Base-by-base conservation (phyloP, 139 green algal species). In the Microglena sp. region DNA sequence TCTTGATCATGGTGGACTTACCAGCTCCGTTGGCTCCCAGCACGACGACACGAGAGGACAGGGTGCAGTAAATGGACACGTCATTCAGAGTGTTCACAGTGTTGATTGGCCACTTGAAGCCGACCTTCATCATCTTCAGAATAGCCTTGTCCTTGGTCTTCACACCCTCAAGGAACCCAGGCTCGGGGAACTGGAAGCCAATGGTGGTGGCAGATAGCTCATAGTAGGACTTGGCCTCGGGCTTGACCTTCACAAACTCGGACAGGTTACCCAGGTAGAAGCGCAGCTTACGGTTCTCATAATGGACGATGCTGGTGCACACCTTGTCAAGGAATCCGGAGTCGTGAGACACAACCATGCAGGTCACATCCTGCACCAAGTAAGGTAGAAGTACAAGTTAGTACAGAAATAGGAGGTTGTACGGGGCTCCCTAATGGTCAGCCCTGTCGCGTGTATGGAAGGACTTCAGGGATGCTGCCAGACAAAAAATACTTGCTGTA, bases 131-230 rank as follows among this genome's bases (percentile, higher is more conserved):
- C 84, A 94, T 89, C 87, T 96, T 96, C 33, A 96, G 76, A 64
- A 96, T 94, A 71, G 87, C 87, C 69, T 90, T 88, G 81, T 95
- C 86, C 85, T 95, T 96, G 79, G 82, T 90, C 84, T 94, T 96
- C 40, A 96, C 83, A 62, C 91, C 90, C 81, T 95, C 89, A 59
- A 96, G 83, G 86, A 88, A 95, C 85, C 89, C 89, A 8, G 91
- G 89, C 82, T 92, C 82, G 11, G 89, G 89, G 71, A 96, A 84
- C 62, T 79, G 86, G 78, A 90, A 94, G 30, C 76, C 87, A 43
- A 87, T 65, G 26, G 66, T 62, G 26, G 75, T 66, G 64, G 74
- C 58, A 0, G 69, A 68, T 33, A 90, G 73, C 71, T 89, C 74
- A 71, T 94, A 95, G 83, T 96, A 96, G 64, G 69, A 72, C 63